Base-by-base conservation (phyloP, 306 rosid species). In the Glycine latifolia region DNA sequence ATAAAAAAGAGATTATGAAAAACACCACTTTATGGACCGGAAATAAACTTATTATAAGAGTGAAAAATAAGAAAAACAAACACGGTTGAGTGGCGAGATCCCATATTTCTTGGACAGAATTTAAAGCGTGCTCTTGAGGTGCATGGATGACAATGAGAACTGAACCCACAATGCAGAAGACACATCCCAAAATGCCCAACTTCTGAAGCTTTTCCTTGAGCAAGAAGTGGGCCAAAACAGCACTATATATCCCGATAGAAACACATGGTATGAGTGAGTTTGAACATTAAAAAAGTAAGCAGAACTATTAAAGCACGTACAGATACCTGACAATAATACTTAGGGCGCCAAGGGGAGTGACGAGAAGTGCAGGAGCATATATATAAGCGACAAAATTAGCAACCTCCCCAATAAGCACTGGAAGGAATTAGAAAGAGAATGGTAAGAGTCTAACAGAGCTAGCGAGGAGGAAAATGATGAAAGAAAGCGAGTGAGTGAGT, bases 71-170 rank as follows among this genome's bases (percentile, higher is more conserved):
- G 2, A 35, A 39, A 65, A 65, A 14, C 49, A 41, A 13, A 65
- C 71, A 7, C 7, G 71, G 48, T 14, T 65, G 71, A 65, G 71
- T 65, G 49, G 71, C 71, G 10, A 65, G 71, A 65, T 65, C 71
- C 71, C 71, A 65, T 13, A 65, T 65, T 65, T 65, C 71, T 65
- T 65, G 71, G 11, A 65, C 71, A 65, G 71, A 65, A 65, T 14
- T 65, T 4, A 65, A 39, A 39, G 5, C 11, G n/a, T 39, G 71
- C 12, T 65, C 71, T 65, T 65, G 71, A 65, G 71, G 71, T 39
- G 71, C 71, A 65, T 65, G 71, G 11, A 37, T 65, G 26, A 65
- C 71, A 65, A 65, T 65, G 71, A 65, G 71, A 65, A 65, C 49
- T 3, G 71, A 65, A 14, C 71, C 71, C 26, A 65, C 71, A 7